These are phyloP conservation scores for Aspergillus nidulans DNA, from an alignment of 495 filamentous ascomycete species.

Conservation along the genomic window DNA sequence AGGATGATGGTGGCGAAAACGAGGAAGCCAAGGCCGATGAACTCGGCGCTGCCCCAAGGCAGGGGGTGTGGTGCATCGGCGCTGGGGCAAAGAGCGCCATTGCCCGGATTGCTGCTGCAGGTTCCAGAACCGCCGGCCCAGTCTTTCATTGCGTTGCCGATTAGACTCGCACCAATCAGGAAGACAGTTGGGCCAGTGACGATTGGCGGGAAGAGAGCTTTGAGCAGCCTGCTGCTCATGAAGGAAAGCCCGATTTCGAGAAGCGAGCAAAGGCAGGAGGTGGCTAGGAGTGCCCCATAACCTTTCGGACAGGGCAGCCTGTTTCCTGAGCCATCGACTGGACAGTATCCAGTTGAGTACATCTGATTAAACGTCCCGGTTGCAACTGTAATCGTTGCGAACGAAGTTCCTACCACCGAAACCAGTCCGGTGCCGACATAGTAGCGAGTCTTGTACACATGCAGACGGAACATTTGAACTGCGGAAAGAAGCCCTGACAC, in stretches of 20 bases:
- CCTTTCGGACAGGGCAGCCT: constrained; percentile 76
- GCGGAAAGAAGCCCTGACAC: constrained; percentile 75
- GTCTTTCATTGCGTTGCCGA: constrained; percentile 71
- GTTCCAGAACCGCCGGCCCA: constrained; percentile 76
- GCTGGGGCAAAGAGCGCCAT: constrained; percentile 63
- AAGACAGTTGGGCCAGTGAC: constrained; percentile 84
- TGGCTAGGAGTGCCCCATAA: constrained; percentile 82
- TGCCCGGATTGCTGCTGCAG: constrained; percentile 53
- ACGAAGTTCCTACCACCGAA: constrained; percentile 76
- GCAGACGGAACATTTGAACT: constrained; percentile 82
- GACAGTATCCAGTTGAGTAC: constrained; percentile 78
- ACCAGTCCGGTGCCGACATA: constrained; percentile 85
- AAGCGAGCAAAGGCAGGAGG: constrained; percentile 50
- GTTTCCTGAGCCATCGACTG: constrained; percentile 55
- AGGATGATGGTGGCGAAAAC: constrained; percentile 88
- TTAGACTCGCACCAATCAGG: constrained; percentile 70
- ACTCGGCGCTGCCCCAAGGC: constrained; percentile 83
- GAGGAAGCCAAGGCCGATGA: constrained; percentile 84
- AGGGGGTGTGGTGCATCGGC: constrained; percentile 72
- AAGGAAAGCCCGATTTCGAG: constrained; percentile 43
- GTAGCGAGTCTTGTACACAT: constrained; percentile 74
- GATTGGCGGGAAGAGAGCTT: constrained; percentile 80
- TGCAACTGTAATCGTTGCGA: constrained; percentile 82
- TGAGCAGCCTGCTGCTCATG: constrained; percentile 61
- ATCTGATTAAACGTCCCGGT: constrained; percentile 75